Evolutionary conservation across 331 rosid species (phyloP).

Genomic region (Prunus yedoensis): DNA sequence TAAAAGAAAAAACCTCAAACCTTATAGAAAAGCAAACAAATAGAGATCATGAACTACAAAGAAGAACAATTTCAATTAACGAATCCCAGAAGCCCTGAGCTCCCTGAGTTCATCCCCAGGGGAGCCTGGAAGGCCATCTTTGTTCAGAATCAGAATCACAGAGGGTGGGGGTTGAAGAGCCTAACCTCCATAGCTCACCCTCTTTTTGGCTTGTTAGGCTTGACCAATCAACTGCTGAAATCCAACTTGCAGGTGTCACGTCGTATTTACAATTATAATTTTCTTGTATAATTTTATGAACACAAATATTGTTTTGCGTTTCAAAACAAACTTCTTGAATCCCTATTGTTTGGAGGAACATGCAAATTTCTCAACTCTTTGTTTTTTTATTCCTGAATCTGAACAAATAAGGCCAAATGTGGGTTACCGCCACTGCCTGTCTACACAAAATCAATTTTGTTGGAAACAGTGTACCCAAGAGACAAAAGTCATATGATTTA

Average conservation of each 20-base stretch:
- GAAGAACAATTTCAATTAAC: slow-evolving; percentile 7
- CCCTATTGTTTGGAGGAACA: too few species aligned
- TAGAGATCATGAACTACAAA: background rate
- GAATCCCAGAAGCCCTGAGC: slow-evolving; percentile 12
- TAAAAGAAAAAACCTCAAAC: background rate
- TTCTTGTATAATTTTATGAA: background rate
- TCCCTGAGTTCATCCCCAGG: background rate
- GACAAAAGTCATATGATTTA: too few species aligned
- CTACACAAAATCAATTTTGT: too few species aligned
- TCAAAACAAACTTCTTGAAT: background rate
- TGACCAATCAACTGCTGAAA: background rate
- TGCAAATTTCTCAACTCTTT: too few species aligned
- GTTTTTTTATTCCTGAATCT: too few species aligned
- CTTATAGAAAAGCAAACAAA: background rate
- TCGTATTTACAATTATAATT: background rate
- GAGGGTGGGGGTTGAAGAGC: slow-evolving; percentile 11
- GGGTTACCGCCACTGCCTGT: too few species aligned
- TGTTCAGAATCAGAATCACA: slow-evolving; percentile 11
- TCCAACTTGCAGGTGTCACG: slow-evolving; percentile 15
- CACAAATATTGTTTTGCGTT: background rate
- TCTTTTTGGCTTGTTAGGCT: background rate
- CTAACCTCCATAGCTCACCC: background rate
- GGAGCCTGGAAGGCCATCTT: background rate
- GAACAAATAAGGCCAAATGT: too few species aligned
- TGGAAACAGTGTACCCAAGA: too few species aligned